Conservation (phyloP, 2,329 filamentous ascomycete species). For the Rhinocladiella mackenziei region DNA sequence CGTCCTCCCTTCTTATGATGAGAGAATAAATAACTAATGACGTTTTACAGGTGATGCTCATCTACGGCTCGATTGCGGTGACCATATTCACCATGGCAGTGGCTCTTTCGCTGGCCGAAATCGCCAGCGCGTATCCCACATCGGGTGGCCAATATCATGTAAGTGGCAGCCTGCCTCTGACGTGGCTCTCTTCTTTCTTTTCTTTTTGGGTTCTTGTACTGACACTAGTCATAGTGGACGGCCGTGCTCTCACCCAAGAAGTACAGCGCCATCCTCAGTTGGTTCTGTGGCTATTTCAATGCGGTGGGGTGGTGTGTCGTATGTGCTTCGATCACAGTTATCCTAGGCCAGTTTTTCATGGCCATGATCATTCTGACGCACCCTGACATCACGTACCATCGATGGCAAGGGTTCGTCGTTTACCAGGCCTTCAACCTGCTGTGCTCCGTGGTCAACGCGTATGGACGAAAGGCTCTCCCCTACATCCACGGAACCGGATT, state of each 20-base stretch:
- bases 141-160: conserved; percentile 4
- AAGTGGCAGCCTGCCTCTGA: no score
- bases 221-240: conserved; percentile 1
- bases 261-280: not conserved
- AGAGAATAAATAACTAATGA: not conserved
- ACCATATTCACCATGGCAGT: not conserved
- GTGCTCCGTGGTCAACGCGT: not conserved
- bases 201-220: no score
- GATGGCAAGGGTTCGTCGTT: conserved; percentile 1
- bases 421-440: not conserved
- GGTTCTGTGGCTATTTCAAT: conserved; percentile 1
- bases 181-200: no score
- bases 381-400: not conserved
- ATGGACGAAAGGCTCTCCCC: not conserved
- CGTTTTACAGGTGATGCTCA: not conserved
- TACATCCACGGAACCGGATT: not conserved
- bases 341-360: conserved; percentile 1
- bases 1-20: no score
- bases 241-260: not conserved
- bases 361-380: conserved; percentile 1
- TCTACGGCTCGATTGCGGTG: not conserved
- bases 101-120: conserved; percentile 1
- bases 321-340: not conserved
- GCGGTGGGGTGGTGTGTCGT: conserved; percentile 1
- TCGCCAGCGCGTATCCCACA: not conserved